Base-by-base conservation (phyloP, 148 eudicot species). In the Rhododendron henanense region DNA sequence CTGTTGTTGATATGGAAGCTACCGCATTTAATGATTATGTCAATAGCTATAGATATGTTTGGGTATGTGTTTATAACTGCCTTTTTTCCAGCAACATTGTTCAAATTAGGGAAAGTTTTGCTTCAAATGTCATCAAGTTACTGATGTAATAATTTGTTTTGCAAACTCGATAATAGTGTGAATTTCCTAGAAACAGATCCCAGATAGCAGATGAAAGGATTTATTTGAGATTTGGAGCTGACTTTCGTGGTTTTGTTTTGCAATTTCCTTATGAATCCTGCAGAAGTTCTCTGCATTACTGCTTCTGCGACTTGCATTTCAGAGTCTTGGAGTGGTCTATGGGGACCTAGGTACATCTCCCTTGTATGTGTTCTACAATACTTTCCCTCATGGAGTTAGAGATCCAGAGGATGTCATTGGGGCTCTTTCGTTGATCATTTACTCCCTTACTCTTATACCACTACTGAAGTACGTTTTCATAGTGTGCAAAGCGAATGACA, bases 331-430 rank as follows among this genome's bases (percentile, higher is more conserved):
- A 80, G 99, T 97, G 82, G 99, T 97, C 67, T 95, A 92, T 88
- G 99, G 99, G 73, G 99, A 97, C 89, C 91, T 97, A 90, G 99
- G 99, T 77, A 97, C 99, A 51, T 97, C 99, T 86, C 98, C 99
- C 2, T 91, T 95, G 85, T 97, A 97, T 94, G 98, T 97, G 81
- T 95, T 95, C 88, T 94, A 94, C 90, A 97, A 94, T 88, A 94
- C 96, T 81, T 97, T 97, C 86, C 98, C 98, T 25, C 92, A 78
- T 81, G 95, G 93, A 84, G 90, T 97, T 53, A 67, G 84, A 21
- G 92, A 97, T 84, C 85, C 90, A 13, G 98, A 97, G 87, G 98
- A 97, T 84, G 90, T 97, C 83, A 90, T 97, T 88, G 99, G 99
- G 19, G 99, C 99, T 76, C 96, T 97, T 65, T 97, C 99, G 28